phyloP scores from a whole-genome alignment of 179 eudicot species.

The Heliamphora pulchella region DNA sequence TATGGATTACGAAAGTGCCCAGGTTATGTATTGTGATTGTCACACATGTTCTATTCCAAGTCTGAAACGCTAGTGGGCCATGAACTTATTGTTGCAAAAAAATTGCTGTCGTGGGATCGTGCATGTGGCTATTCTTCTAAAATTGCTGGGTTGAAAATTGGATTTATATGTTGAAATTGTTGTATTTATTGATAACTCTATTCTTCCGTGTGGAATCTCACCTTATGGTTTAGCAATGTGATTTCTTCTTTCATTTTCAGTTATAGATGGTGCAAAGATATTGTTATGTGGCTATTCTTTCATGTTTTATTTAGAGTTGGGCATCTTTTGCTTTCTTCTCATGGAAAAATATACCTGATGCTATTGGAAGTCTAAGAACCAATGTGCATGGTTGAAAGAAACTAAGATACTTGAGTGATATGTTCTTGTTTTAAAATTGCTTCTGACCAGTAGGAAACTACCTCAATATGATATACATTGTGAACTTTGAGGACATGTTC shows the following conservation, averaged over 20 bases:
- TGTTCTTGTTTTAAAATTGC: background rate
- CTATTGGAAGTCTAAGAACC: too few species aligned
- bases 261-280: background rate
- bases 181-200: background rate
- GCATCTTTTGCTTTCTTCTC: background rate
- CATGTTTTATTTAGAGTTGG: background rate
- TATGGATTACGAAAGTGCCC: background rate
- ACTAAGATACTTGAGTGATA: too few species aligned
- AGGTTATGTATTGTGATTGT: background rate
- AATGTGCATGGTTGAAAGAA: too few species aligned
- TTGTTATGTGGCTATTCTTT: background rate
- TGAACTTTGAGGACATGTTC: too few species aligned
- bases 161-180: background rate
- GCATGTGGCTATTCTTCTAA: background rate
- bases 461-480: background rate
- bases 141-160: background rate
- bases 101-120: background rate
- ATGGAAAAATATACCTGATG: background rate
- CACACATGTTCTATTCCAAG: background rate
- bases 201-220: background rate
- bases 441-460: background rate
- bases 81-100: background rate
- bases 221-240: background rate
- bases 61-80: background rate
- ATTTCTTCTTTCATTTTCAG: background rate